Conservation (phyloP, 352 stramenopile species). For the Phytopythium montanum region DNA sequence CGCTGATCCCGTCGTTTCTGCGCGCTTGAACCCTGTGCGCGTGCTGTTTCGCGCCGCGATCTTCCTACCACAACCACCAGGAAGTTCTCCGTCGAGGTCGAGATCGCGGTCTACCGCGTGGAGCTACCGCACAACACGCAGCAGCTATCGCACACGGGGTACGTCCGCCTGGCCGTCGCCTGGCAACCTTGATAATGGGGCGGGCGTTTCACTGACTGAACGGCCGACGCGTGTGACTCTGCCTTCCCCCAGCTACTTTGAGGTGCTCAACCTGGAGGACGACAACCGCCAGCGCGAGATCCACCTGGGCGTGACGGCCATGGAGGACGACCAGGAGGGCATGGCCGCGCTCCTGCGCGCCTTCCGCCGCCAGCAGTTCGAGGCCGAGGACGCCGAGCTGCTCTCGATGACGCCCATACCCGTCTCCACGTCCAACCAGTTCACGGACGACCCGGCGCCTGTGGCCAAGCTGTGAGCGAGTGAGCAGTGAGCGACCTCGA, state of each 20-base stretch:
- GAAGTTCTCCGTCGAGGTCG: slow-evolving; percentile 33
- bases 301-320: slow-evolving; percentile 22
- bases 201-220: background rate
- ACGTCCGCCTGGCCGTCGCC: background rate
- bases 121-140: slow-evolving; percentile 12
- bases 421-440: slow-evolving; percentile 26
- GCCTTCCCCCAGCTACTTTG: slow-evolving; percentile 23
- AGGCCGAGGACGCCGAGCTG: slow-evolving; percentile 34
- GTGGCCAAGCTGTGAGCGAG: slow-evolving; percentile 8
- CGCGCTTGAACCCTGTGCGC: background rate
- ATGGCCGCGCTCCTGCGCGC: slow-evolving; percentile 33
- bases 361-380: slow-evolving; percentile 28
- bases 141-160: slow-evolving; percentile 30
- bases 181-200: background rate
- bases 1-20: background rate
- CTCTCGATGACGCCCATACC: slow-evolving; percentile 32
- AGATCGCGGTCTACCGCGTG: slow-evolving; percentile 32
- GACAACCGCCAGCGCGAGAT: slow-evolving; percentile 30
- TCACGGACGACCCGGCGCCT: slow-evolving; percentile 14
- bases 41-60: background rate
- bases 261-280: slow-evolving; percentile 36
- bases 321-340: slow-evolving; percentile 34
- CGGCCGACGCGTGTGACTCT: background rate
- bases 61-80: slow-evolving; percentile 8
- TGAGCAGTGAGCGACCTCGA: background rate